Conservation (phyloP, 495 filamentous ascomycete genomes). For the Amorphotheca resinae region DNA sequence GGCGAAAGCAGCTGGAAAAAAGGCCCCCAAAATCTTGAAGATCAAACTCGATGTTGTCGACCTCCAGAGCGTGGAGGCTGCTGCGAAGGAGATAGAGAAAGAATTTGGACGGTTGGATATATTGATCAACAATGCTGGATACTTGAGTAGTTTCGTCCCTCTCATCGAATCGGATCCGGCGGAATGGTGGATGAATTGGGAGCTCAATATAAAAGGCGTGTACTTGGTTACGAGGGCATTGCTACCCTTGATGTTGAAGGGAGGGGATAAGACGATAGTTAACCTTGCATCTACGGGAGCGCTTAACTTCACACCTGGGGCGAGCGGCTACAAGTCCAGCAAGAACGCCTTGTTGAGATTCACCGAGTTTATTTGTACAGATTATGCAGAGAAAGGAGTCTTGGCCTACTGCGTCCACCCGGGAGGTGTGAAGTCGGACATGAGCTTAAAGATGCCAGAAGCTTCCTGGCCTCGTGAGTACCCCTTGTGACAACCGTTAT, state of each 20-base stretch:
- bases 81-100: conserved; percentile 23
- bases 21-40: conserved; percentile 24
- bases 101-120: conserved; percentile 37
- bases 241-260: conserved; percentile 33
- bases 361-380: conserved; percentile 30
- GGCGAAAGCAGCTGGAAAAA: conserved; percentile 23
- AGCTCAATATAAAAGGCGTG: conserved; percentile 33
- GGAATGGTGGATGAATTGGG: conserved; percentile 27
- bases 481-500: neutral
- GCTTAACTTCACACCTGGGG: conserved; percentile 18
- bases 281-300: conserved; percentile 34
- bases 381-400: conserved; percentile 35
- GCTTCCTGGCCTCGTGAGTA: conserved; percentile 17
- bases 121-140: conserved; percentile 47
- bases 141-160: conserved; percentile 23
- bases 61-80: conserved; percentile 27
- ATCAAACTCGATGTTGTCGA: conserved; percentile 30
- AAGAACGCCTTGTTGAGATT: conserved; percentile 40
- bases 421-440: conserved; percentile 35
- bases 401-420: conserved; percentile 38
- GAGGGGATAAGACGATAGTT: conserved; percentile 35
- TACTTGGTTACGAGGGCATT: conserved; percentile 29
- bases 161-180: conserved; percentile 25
- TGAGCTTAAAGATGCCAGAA: conserved; percentile 22
- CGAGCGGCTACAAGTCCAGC: conserved; percentile 30